A percentile compares a stretch with the other conserved stretches of the same genome.
Conservation (phyloP, 2,329 filamentous ascomycete genomes). For the Hypomyces rosellus region DNA sequence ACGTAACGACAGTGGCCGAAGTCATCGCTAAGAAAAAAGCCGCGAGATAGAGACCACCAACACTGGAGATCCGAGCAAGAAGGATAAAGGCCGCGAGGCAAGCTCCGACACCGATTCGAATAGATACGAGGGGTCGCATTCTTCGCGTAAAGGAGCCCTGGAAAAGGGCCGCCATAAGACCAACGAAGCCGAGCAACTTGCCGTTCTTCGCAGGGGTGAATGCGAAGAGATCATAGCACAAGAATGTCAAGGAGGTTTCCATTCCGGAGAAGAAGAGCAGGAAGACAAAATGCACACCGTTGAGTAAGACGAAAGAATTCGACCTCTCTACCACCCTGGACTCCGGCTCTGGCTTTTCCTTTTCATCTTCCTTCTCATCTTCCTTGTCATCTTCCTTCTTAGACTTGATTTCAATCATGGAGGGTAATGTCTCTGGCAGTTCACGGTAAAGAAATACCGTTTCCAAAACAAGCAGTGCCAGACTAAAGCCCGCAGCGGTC, state of each 20-base stretch:
- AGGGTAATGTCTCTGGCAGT: slow-evolving; percentile 81
- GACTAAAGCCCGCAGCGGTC: slow-evolving; percentile 80
- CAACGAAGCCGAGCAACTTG: slow-evolving; percentile 81
- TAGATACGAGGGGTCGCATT: slow-evolving; percentile 71
- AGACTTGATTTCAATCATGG: slow-evolving; percentile 33
- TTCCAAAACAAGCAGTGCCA: slow-evolving; percentile 78
- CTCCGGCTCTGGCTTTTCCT: slow-evolving; percentile 20
- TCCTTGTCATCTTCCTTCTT: slow-evolving; percentile 18
- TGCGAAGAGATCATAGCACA: slow-evolving; percentile 90
- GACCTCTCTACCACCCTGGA: slow-evolving; percentile 46
- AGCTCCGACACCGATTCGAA: slow-evolving; percentile 70
- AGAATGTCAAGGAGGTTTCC: slow-evolving; percentile 95
- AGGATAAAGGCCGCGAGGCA: slow-evolving; percentile 77
- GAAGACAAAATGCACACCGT: slow-evolving; percentile 81
- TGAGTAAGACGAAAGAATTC: slow-evolving; percentile 78
- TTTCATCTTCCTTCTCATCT: slow-evolving; percentile 14
- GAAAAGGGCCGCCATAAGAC: slow-evolving; percentile 82
- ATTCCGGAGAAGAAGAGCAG: slow-evolving; percentile 96
- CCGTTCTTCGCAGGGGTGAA: slow-evolving; percentile 78
- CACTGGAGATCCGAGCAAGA: slow-evolving; percentile 61
- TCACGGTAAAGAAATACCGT: slow-evolving; percentile 78
- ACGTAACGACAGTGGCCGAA: slow-evolving; percentile 89
- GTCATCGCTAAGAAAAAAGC: slow-evolving; percentile 82
- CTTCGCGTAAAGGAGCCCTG: slow-evolving; percentile 89
- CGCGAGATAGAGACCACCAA: slow-evolving; percentile 69